These are phyloP conservation scores for Ogataea saltuana DNA, from an alignment of 805 yeast genomes.

Conservation along the genomic window DNA sequence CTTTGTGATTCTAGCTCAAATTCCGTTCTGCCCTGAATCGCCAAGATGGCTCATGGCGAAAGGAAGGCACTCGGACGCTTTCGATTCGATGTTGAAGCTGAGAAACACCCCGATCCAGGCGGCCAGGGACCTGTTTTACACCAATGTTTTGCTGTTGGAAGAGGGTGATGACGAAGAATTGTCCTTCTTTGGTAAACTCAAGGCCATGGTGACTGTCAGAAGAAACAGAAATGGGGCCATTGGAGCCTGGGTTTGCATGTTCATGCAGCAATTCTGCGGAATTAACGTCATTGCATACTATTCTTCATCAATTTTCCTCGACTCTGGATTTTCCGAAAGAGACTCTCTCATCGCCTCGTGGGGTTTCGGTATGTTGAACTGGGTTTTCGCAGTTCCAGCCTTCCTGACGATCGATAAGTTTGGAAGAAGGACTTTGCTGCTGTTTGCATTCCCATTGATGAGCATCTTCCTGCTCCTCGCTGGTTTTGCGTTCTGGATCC, in stretches of 20 bases:
- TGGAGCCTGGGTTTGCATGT: slow-evolving; percentile 36
- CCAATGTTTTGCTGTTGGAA: slow-evolving; percentile 55
- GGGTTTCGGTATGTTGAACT: slow-evolving; percentile 63
- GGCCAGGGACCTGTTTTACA: slow-evolving; percentile 41
- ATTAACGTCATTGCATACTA: slow-evolving; percentile 56
- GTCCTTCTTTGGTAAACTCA: slow-evolving; percentile 43
- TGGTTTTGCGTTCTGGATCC: slow-evolving; percentile 74
- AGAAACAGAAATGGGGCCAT: slow-evolving; percentile 80
- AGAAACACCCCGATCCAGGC: slow-evolving; percentile 29
- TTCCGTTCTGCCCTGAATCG: slow-evolving; percentile 41
- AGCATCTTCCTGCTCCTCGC: slow-evolving; percentile 56
- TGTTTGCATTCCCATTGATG: slow-evolving; percentile 66
- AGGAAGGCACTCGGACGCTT: slow-evolving; percentile 46
- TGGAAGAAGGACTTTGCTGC: slow-evolving; percentile 53
- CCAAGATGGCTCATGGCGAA: slow-evolving; percentile 45
- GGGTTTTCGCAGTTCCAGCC: slow-evolving; percentile 40
- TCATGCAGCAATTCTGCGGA: slow-evolving; percentile 44
- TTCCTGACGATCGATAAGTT: slow-evolving; percentile 36
- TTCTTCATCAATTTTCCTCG: slow-evolving; percentile 71
- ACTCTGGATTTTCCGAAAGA: slow-evolving; percentile 62
- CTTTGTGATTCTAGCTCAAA: slow-evolving; percentile 42
- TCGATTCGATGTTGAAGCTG: slow-evolving; percentile 42
- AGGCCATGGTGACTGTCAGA: slow-evolving; percentile 65
- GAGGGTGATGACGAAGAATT: slow-evolving; percentile 42
- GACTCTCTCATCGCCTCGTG: slow-evolving; percentile 75